These are phyloP conservation scores for Adiantum capillusveneris DNA, from an alignment of 75 land plant species.

Conservation along the genomic window DNA sequence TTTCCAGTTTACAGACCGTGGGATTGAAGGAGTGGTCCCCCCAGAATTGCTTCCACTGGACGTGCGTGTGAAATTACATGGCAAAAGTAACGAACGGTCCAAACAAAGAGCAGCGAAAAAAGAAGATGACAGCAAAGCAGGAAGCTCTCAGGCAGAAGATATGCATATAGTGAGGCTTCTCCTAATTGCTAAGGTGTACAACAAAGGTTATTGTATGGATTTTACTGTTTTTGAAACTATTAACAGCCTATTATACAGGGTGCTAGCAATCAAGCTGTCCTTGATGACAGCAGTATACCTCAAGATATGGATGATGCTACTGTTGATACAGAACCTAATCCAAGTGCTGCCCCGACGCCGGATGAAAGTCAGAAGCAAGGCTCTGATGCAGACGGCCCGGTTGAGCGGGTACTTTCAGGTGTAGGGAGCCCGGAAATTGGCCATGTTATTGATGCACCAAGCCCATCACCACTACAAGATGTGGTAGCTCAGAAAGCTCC, in stretches of 20 bases:
- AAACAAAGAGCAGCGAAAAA: conserved; percentile 69
- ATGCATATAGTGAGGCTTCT: neutral
- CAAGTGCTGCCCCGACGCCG: conserved; percentile 29
- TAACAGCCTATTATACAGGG: conserved; percentile 5
- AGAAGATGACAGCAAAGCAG: conserved; percentile 49
- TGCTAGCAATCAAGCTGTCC: conserved; percentile 31
- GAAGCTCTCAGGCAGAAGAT: conserved; percentile 35
- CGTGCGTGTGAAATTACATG: conserved; percentile 54
- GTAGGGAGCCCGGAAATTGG: conserved; percentile 35
- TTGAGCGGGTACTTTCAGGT: conserved; percentile 37
- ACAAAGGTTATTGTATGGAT: neutral
- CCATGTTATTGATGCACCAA: conserved; percentile 11
- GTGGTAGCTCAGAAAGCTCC: neutral
- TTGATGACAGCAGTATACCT: conserved; percentile 40
- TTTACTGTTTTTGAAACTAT: neutral
- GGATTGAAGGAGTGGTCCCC: conserved; percentile 94
- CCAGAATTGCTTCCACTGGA: conserved; percentile 77
- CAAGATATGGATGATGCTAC: conserved; percentile 41
- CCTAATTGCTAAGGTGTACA: neutral
- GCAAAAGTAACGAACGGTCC: conserved; percentile 55
- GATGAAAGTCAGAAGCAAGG: conserved; percentile 57
- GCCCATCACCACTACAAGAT: conserved; percentile 15
- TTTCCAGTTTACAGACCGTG: conserved; percentile 76
- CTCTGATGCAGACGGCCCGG: conserved; percentile 37
- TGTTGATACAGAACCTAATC: conserved; percentile 27